Base-by-base conservation (phyloP, 2,329 filamentous ascomycete genomes). In the Ascochyta clinopodiicola region DNA sequence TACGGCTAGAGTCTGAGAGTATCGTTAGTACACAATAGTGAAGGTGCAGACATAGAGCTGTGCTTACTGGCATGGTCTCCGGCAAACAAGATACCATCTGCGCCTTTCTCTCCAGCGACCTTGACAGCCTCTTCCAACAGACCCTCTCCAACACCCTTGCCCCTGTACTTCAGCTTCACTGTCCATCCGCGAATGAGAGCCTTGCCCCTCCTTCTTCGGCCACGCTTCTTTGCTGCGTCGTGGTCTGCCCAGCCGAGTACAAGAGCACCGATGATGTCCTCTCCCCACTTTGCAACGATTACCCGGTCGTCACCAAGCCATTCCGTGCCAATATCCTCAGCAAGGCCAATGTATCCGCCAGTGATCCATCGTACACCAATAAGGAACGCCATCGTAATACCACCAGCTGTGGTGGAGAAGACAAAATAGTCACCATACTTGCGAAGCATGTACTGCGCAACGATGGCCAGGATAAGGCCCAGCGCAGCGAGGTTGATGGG, bases 101-200 rank as follows among this genome's bases (percentile, higher is more conserved):
- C 90, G 54, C 88, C 88, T 68, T 83, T 84, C 74, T 87, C 86
- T 64, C 84, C 84, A 56, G 89, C 88, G 50, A 88, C 73, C 52
- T 82, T 81, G 2, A 93, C 86, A 1, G 89, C 91, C 64, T 90
- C 88, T 63, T 88, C 84, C 43, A 96, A 79, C 66, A 96, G 76
- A 29, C 87, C 88, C 36, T 79, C 82, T 2, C 92, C 92, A 22
- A 96, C 80, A 0, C 92, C 91, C 59, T 86, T 85, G 29, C 84
- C 81, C 24, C 92, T 83, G 73, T 91, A 92, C 63, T 82, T 81
- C 45, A 87, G 77, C 69, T 82, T 82, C 1, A 92, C 90, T 2
- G 91, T 94, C 92, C 92, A 96, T 1, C 90, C 92, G 25, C 90
- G 85, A 53, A 96, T 88, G 43, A 92, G 79, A 8, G 88, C 90